Evolutionary conservation across 345 rosid genomes (phyloP), one percentile per base, ranked within the genome.

Genomic region (Erucastrum elatum): DNA sequence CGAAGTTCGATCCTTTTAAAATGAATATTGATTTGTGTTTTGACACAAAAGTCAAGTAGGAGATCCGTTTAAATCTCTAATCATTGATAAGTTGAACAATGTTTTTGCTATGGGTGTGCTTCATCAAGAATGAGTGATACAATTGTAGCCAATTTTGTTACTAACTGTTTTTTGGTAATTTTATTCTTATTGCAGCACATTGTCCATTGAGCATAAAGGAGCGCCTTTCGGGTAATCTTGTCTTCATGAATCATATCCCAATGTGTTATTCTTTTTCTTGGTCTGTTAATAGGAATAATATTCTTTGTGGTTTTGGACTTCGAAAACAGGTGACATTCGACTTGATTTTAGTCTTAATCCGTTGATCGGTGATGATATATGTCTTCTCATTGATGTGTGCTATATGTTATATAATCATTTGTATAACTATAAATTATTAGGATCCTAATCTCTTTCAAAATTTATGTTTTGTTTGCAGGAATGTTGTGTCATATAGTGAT

Each of bases 401-500:
- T 16, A 12, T 16, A 16, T 73, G 33, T 35, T n/a, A n/a, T 25
- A 21, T 4, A 34, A 1, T 13, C 70, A 17, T 30, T 2, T 25
- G 53, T 74, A 31, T 25, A 26, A 9, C 13, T 66, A 53, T 5
- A 53, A 3, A 11, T 21, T 13, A 4, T 9, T 46, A 6, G 63
- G 26, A 75, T 31, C 8, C 16, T 61, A 17, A 49, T 69, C 25
- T 37, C 51, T 34, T 35, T 16, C 59, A 33, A 49, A 29, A 34
- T 58, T 25, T 4, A 33, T 33, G 15, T 82, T 15, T 3, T 60
- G 27, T 35, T 83, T 7, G 68, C 77, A 94, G 98, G 88, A 94
- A 94, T 85, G 97, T 94, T 61, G 94, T 90, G 66, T 91, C 98
- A 10, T 94, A 82, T 75, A 91, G 98, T 58, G 97, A 94, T 64